These are phyloP conservation scores for Coemansia pectinata DNA, from an alignment of 192 early-diverging fungal species.

Conservation along the genomic window DNA sequence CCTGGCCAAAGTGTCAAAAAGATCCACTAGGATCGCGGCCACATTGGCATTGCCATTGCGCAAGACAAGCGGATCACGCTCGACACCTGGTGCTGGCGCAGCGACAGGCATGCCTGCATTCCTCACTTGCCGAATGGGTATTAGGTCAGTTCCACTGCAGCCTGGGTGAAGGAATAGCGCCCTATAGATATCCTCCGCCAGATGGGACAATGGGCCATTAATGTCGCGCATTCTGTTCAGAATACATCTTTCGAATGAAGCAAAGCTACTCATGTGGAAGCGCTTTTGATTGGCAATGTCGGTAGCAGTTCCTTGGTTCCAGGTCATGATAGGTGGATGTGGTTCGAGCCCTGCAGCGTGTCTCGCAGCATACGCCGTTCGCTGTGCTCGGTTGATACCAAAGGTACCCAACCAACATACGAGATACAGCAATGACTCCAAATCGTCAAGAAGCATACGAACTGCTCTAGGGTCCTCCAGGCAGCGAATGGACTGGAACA, in stretches of 20 bases:
- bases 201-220: neutral
- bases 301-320: neutral
- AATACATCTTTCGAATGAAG: neutral
- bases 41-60: neutral
- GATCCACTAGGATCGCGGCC: neutral
- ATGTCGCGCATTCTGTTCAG: neutral
- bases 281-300: neutral
- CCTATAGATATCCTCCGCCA: neutral
- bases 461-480: neutral
- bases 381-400: too few species aligned
- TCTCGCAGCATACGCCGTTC: too few species aligned
- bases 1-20: neutral
- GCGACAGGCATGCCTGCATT: neutral
- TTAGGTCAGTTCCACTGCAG: neutral
- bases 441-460: constrained; percentile 17
- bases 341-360: too few species aligned
- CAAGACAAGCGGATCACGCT: neutral
- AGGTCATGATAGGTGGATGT: neutral
- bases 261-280: neutral
- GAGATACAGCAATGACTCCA: neutral
- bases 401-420: too few species aligned
- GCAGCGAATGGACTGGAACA: constrained; percentile 18
- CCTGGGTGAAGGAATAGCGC: neutral
- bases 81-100: neutral
- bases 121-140: neutral